These are phyloP conservation scores for Synchytrium microbalum DNA, from an alignment of 371 early-diverging fungal species.

Conservation along the genomic window DNA sequence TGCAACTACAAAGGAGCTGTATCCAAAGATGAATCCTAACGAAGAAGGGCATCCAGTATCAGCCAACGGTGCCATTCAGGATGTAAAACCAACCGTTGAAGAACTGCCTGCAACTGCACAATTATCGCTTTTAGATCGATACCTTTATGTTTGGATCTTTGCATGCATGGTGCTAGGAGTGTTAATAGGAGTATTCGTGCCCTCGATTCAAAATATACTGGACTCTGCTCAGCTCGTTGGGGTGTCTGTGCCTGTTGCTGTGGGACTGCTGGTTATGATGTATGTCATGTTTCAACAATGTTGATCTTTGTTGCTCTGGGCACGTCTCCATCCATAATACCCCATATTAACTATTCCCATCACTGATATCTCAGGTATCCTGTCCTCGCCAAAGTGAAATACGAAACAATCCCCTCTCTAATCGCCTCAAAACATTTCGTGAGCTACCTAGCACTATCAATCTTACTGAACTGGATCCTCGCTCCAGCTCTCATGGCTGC, in stretches of 20 bases:
- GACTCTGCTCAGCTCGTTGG: background rate
- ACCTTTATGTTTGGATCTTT: background rate
- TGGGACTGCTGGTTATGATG: conserved; percentile 1
- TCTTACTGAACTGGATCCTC: conserved; percentile 59
- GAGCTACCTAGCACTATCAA: conserved; percentile 32
- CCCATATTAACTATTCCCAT: no score
- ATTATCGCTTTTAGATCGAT: background rate
- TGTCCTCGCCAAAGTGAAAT: background rate
- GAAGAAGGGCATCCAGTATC: background rate
- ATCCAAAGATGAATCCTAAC: no score
- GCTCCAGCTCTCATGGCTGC: conserved; percentile 64
- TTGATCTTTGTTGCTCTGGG: no score
- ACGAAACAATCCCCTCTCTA: background rate
- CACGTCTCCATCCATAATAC: no score
- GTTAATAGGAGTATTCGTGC: background rate
- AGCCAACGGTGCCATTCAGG: background rate
- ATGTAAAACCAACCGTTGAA: background rate
- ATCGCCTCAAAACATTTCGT: background rate
- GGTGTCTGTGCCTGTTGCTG: background rate
- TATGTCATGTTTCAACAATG: no score
- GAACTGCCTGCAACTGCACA: background rate
- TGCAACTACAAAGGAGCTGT: no score
- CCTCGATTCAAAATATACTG: background rate
- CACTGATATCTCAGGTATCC: no score
- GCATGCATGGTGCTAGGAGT: background rate